These are phyloP conservation scores for Cadophora sp. DNA, from an alignment of 2,329 filamentous ascomycete species.

Conservation along the genomic window DNA sequence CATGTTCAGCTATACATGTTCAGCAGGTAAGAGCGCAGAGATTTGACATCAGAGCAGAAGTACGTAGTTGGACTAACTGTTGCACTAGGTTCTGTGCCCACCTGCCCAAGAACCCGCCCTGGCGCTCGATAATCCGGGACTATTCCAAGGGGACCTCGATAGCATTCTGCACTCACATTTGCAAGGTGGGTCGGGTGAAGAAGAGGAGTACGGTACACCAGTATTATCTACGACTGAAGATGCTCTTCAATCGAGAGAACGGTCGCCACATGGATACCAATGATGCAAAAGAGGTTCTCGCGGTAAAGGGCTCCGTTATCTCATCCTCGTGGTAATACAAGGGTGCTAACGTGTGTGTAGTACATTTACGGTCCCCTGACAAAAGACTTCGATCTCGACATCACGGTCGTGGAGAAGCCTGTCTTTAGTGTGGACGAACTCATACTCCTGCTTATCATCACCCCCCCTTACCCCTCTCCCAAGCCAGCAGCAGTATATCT, in stretches of 20 bases:
- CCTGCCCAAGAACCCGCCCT: constrained; percentile 10
- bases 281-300: constrained; percentile 28
- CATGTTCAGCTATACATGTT: too few relatives aligned
- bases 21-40: constrained; percentile 21
- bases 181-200: constrained; percentile 19
- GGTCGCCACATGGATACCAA: constrained; percentile 31
- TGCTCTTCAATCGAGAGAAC: constrained; percentile 30
- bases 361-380: constrained; percentile 24
- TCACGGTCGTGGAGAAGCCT: constrained; percentile 28
- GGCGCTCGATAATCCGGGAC: constrained; percentile 17
- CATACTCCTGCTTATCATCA: constrained; percentile 22
- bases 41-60: constrained; percentile 9
- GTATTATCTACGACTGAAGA: constrained; percentile 39
- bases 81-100: constrained; percentile 23
- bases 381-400: constrained; percentile 25
- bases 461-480: too few relatives aligned
- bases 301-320: constrained; percentile 11
- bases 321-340: constrained; percentile 1
- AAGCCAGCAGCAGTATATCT: too few relatives aligned
- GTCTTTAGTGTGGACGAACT: constrained; percentile 30
- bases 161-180: neutral
- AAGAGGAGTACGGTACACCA: constrained; percentile 36
- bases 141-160: constrained; percentile 22
- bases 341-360: constrained; percentile 22
- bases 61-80: constrained; percentile 18